Percentiles rank a stretch among this genome's conserved stretches.
Evolutionary conservation across 768 basidiomycete species (phyloP).

Genomic region (Termitomyces sp.): DNA sequence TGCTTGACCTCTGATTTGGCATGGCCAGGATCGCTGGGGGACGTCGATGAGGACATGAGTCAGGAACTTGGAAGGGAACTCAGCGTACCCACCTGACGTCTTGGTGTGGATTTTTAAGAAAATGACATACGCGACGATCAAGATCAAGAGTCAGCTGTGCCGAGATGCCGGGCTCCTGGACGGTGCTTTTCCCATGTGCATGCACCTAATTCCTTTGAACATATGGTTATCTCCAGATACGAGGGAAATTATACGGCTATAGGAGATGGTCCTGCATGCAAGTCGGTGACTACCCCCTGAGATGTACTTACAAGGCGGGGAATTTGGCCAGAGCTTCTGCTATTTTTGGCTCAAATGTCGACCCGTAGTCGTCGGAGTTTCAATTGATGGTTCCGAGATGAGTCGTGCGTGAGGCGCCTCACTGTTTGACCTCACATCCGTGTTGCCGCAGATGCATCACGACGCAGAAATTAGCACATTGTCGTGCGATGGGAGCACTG

Average conservation of each 20-base stretch:
- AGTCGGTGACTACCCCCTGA: too few species aligned
- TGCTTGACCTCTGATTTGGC: slow-evolving; percentile 18
- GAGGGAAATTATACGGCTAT: neutral
- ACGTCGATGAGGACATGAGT: slow-evolving; percentile 14
- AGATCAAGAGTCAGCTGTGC: slow-evolving; percentile 16
- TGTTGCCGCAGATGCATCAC: neutral
- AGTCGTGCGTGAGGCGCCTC: neutral
- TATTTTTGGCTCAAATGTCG: neutral
- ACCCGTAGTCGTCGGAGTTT: neutral
- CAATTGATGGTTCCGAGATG: neutral
- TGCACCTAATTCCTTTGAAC: too few species aligned
- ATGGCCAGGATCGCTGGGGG: slow-evolving; percentile 9
- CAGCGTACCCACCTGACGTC: slow-evolving; percentile 7
- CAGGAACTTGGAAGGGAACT: slow-evolving; percentile 4
- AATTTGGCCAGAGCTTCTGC: neutral
- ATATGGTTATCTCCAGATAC: neutral
- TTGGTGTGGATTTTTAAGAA: slow-evolving; percentile 6
- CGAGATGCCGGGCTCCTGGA: slow-evolving; percentile 24
- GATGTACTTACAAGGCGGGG: too few species aligned
- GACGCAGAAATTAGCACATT: neutral
- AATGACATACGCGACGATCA: slow-evolving; percentile 4
- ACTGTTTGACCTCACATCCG: neutral
- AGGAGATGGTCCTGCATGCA: neutral
- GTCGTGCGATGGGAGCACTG: neutral
- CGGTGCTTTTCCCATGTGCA: neutral